These are phyloP conservation scores for Aspergillus diversus DNA, from an alignment of 495 filamentous ascomycete species.

Conservation along the genomic window DNA sequence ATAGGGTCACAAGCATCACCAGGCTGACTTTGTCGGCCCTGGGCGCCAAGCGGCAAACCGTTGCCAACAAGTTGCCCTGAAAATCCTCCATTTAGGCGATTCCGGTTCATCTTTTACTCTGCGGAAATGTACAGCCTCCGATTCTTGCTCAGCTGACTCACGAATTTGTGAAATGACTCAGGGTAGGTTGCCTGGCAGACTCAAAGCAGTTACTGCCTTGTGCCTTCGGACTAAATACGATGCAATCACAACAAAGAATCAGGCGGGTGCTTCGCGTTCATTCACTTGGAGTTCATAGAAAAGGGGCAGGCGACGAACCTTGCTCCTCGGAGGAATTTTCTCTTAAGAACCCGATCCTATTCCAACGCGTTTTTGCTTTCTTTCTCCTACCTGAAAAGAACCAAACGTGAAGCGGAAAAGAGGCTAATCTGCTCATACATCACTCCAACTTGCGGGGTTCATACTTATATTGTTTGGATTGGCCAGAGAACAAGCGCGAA, in stretches of 20 bases:
- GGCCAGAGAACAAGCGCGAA: background rate
- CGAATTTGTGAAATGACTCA: slow-evolving; percentile 25
- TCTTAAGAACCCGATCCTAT: background rate
- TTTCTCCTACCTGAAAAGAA: background rate
- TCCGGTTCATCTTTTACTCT: slow-evolving; percentile 6
- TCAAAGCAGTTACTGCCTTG: slow-evolving; percentile 23
- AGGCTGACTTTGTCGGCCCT: slow-evolving; percentile 22
- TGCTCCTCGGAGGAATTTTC: background rate
- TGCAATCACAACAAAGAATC: slow-evolving; percentile 18
- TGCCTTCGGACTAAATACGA: slow-evolving; percentile 20
- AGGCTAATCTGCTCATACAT: background rate
- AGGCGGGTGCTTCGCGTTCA: slow-evolving; percentile 14
- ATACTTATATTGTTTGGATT: background rate
- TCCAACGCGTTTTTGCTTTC: background rate
- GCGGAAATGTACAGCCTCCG: slow-evolving; percentile 9
- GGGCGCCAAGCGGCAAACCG: slow-evolving; percentile 26
- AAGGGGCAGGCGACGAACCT: background rate
- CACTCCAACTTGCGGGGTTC: slow-evolving; percentile 8
- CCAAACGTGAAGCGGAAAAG: background rate
- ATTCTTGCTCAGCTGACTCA: slow-evolving; percentile 26
- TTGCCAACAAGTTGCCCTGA: background rate
- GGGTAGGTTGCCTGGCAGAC: slow-evolving; percentile 10
- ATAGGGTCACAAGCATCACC: slow-evolving; percentile 31
- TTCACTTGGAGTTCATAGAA: slow-evolving; percentile 10
- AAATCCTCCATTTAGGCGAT: slow-evolving; percentile 11